Percentiles rank a stretch among this genome's conserved stretches.
These are phyloP conservation scores for Curvularia verruculosa DNA, from an alignment of 2,329 filamentous ascomycete genomes.

Conservation along the genomic window DNA sequence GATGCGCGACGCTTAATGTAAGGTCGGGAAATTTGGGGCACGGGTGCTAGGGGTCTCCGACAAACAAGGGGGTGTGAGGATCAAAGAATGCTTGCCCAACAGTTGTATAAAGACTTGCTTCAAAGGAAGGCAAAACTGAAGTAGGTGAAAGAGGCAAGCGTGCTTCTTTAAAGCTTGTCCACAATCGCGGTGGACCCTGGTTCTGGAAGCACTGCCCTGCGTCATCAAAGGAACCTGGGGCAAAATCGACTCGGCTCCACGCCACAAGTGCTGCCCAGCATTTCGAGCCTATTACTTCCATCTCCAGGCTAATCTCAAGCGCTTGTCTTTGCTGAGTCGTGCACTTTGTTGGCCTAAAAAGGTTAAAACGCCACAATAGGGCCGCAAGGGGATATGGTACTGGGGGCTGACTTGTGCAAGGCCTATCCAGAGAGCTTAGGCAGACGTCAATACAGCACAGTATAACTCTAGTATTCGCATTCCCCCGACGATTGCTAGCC, in stretches of 20 bases:
- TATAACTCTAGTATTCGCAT: background rate
- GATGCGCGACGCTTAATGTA: constrained; percentile 10
- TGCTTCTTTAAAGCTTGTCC: constrained; percentile 15
- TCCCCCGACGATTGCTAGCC: background rate
- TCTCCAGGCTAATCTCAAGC: constrained; percentile 2
- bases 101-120: constrained; percentile 13
- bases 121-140: background rate
- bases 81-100: constrained; percentile 5
- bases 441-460: background rate
- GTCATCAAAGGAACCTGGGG: constrained; percentile 21
- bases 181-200: constrained; percentile 1
- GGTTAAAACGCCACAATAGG: constrained; percentile 4
- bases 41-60: background rate
- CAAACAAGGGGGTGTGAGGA: background rate
- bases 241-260: constrained; percentile 4
- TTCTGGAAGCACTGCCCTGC: constrained; percentile 10
- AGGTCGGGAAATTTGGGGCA: background rate
- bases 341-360: background rate
- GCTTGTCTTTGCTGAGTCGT: constrained; percentile 1
- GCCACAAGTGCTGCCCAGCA: constrained; percentile 8
- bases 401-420: constrained; percentile 3
- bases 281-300: background rate
- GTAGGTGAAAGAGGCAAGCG: constrained; percentile 11
- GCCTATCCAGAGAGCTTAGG: background rate
- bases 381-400: constrained; percentile 12